Conservation (phyloP, 1,284 basidiomycete species). For the Somion occarium region DNA sequence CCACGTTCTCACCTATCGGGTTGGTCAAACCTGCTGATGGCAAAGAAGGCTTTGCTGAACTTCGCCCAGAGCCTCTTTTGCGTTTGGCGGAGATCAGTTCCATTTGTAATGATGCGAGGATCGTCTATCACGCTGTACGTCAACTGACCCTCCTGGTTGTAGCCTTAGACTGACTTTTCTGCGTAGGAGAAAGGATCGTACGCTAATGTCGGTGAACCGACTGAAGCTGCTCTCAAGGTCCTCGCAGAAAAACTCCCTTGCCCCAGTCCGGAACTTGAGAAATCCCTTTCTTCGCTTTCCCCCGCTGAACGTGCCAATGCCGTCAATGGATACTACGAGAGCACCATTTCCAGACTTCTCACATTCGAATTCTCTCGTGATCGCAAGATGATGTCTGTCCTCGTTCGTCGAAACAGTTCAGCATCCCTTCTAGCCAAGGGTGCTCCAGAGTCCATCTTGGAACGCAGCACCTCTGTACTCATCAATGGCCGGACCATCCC, state of each 20-base stretch:
- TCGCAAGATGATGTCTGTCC: slow-evolving; percentile 98
- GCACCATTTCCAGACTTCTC: slow-evolving; percentile 71
- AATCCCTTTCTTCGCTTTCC: slow-evolving; percentile 55
- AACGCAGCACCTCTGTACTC: slow-evolving; percentile 77
- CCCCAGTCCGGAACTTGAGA: slow-evolving; percentile 45
- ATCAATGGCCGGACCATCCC: slow-evolving; percentile 58
- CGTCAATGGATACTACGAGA: slow-evolving; percentile 81
- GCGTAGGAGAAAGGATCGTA: slow-evolving; percentile 76
- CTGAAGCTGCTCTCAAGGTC: slow-evolving; percentile 91
- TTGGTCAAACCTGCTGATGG: slow-evolving; percentile 62
- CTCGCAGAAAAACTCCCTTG: slow-evolving; percentile 88
- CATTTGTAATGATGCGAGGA: slow-evolving; percentile 91
- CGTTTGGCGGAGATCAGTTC: slow-evolving; percentile 85
- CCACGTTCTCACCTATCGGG: slow-evolving; percentile 85
- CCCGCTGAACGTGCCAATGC: slow-evolving; percentile 70
- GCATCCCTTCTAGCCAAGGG: slow-evolving; percentile 89
- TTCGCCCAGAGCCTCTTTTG: slow-evolving; percentile 70
- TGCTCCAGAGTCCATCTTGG: slow-evolving; percentile 92
- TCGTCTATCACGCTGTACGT: slow-evolving; percentile 77
- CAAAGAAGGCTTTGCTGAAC: slow-evolving; percentile 50
- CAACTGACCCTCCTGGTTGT: not conserved
- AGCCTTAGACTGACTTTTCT: not conserved
- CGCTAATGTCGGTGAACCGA: slow-evolving; percentile 91
- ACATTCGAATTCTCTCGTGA: slow-evolving; percentile 98
- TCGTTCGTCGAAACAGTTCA: slow-evolving; percentile 47